Base-by-base conservation (phyloP, 2,329 filamentous ascomycete genomes). In the Dactylellina cionopaga region DNA sequence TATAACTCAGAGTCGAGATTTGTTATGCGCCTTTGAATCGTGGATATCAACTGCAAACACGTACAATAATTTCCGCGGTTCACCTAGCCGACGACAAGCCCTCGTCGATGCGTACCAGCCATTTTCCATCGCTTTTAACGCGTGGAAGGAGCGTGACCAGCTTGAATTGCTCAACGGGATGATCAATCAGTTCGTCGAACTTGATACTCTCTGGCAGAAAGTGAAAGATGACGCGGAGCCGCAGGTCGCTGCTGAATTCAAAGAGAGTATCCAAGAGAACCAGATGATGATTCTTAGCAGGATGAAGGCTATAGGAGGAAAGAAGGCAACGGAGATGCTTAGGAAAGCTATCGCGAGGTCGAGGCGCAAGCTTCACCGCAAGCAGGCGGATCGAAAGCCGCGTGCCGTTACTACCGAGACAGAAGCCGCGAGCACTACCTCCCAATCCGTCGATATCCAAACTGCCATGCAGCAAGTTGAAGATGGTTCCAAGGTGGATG, bases 131-230 rank as follows among this genome's bases (percentile, higher is more conserved):
- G 90, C 90, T 0, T 93, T 95, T 77, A 90, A 91, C 71, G 88
- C 90, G 2, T 95, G 91, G 91, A 92, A 93, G 80, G 89, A 91
- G 1, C 86, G 90, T 56, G 91, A 94, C 78, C 91, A 90, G 0
- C 88, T 88, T 59, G 88, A 90, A 0, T 83, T 95, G 3, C 87
- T 94, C 56, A 90, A 93, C 76, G 89, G 92, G 62, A 93, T 95
- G 91, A 84, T 94, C n/a, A 85, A 91, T 77, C 90, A 92, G 75
- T 93, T 94, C 79, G 90, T 93, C 15, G 91, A 92, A 78, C 85
- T 95, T 1, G 91, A 95, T 77, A 89, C 89, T 33, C 94, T 94
- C 49, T 90, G 90, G 84, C 90, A 92, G 78, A 91, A 89, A 1
- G 90, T 95, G 78, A 92, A 92, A 79, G 88, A 92, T 76, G 88